Evolutionary conservation across 768 basidiomycete genomes (phyloP).

Genomic region (Trametes elegans): DNA sequence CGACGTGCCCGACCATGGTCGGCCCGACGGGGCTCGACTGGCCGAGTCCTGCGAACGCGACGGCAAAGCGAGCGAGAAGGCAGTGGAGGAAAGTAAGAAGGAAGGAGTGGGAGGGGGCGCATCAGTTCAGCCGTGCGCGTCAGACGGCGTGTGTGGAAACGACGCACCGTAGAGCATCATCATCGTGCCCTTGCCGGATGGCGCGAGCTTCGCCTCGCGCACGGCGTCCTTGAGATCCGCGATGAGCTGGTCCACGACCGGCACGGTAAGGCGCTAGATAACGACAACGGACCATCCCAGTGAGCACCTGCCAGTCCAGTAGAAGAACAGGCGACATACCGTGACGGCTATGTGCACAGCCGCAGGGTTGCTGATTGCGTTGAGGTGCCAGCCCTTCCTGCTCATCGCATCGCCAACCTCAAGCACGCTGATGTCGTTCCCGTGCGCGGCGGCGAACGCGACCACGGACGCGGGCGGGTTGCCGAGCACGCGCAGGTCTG

Average conservation of each 20-base stretch:
- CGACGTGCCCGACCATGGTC: slow-evolving; percentile 72
- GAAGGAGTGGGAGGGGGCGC: neutral
- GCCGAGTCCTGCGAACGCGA: slow-evolving; percentile 69
- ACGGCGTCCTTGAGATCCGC: slow-evolving; percentile 81
- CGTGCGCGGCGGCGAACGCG: slow-evolving; percentile 73
- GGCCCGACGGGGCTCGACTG: slow-evolving; percentile 82
- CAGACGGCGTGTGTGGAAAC: neutral
- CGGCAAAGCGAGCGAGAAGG: neutral
- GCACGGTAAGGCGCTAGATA: slow-evolving; percentile 72
- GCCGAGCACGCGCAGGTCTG: slow-evolving; percentile 86
- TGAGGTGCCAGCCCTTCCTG: slow-evolving; percentile 88
- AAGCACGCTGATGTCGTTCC: slow-evolving; percentile 59
- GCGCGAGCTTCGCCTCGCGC: slow-evolving; percentile 60
- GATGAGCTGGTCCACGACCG: slow-evolving; percentile 73
- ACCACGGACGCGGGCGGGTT: slow-evolving; percentile 89
- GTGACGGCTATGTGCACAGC: slow-evolving; percentile 95
- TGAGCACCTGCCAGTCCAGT: neutral
- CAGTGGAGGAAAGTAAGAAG: too few species aligned
- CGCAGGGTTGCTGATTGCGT: slow-evolving; percentile 73
- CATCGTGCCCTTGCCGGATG: slow-evolving; percentile 81
- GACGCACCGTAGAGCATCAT: slow-evolving; percentile 82
- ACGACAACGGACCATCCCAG: neutral
- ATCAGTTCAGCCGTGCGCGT: neutral
- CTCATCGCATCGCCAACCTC: slow-evolving; percentile 91
- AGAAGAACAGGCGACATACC: slow-evolving; percentile 37